Evolutionary conservation across 108 stramenopile species (phyloP), one percentile per base, ranked within the genome.

Genomic region (Cylindrotheca closterium): DNA sequence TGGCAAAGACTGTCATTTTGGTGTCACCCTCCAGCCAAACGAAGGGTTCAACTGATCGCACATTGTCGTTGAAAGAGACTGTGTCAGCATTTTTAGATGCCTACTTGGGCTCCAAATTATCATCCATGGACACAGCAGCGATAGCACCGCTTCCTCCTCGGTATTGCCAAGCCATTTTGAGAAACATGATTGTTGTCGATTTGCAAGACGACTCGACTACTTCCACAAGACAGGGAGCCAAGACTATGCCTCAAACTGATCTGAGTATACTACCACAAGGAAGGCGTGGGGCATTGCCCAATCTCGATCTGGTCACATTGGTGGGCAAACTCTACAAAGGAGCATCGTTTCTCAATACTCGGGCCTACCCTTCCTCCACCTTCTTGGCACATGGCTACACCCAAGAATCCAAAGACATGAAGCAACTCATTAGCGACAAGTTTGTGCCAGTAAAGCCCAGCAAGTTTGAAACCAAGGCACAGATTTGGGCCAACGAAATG

Each of bases 281-380:
- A 28, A 71, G 63, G 12, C 69, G 79, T 42, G 93, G 93, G 15
- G 60, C 77, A 25, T 63, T 94, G 51, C 93, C 93, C 50, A 94
- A 94, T 65, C 60, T 89, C 52, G 93, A 94, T 74, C 63, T 90
- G 47, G 83, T 90, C 21, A 89, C 87, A 71, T 87, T 88, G 55
- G 63, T 69, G 21, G 78, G 52, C 21, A 58, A 65, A 30, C 55
- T 81, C 7, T 60, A 65, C 22, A 52, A 47, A 8, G 4, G 45
- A 33, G 54, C 74, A 18, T 55, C 48, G 31, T 67, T 58, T 31
- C 30, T 67, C 31, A 25, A 23, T 31, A 24, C 65, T 4, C 77
- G 10, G 45, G 53, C 25, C 23, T 68, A 18, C 65, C 80, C 50
- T 62, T 4, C n/a, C 1, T 28, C 47, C 26, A 68, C 42, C 17